Base-by-base conservation (phyloP, 768 basidiomycete genomes). In the Calvatia gigantea region DNA sequence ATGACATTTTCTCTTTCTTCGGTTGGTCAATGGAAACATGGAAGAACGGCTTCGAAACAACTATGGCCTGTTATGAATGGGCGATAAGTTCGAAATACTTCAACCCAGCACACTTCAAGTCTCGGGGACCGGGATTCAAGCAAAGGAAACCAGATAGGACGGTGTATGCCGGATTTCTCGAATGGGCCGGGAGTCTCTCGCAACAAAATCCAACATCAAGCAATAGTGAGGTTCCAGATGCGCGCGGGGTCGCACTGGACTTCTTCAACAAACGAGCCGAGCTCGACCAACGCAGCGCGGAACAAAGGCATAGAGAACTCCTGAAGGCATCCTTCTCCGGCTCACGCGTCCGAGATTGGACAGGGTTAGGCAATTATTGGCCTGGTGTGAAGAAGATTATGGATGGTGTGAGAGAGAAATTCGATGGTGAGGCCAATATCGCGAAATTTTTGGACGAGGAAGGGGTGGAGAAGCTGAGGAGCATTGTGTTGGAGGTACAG, bases 91-190 rank as follows among this genome's bases (percentile, higher is more conserved):
- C 80, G 8, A 74, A 73, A n/a, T 79, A 80, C 54, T 87, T 85
- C 61, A 68, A 78, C 52, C 72, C 79, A 2, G 62, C 59, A 12
- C 61, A 66, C 14, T 73, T 84, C 49, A 64, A 51, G 52, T 67
- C 61, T 35, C 65, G 43, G 39, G 75, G 75, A 52, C 60, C 63
- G 9, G 74, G 73, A 12, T 69, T 72, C 46, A 68, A 62, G 60
- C 83, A 81, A 59, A 75, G 74, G 47, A 75, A 72, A 56, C 63
- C 64, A 28, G 74, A 73, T 15, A 75, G 87, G 15, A 69, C 60
- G 37, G 85, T 88, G 85, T 87, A 85, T 61, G 65, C 69, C 8
- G 75, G 79, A 46, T 89, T 88, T 53, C 69, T 84, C 4, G 60
- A 69, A 6, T 87, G 79, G 77, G 78, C 73, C 8, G 63, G 71